Evolutionary conservation across 2,329 filamentous ascomycete species (phyloP).

Genomic region (Colletotrichum destructivum): DNA sequence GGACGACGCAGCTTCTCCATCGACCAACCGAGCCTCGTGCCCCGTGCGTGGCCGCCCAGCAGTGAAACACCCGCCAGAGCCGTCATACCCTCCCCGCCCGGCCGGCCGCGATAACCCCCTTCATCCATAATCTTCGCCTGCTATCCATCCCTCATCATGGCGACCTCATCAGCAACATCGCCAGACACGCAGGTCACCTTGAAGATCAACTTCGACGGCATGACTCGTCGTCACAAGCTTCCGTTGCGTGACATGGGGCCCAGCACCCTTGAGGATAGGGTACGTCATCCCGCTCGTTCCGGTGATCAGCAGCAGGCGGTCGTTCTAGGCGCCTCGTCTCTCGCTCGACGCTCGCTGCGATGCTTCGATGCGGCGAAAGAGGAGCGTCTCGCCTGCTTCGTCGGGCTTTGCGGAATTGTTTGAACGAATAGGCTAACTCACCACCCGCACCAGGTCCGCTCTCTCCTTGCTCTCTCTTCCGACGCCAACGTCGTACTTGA

Average conservation of each 20-base stretch:
- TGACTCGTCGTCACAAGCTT: conserved; percentile 88
- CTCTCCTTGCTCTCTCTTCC: conserved; percentile 75
- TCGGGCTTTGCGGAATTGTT: not conserved
- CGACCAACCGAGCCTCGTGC: conserved; percentile 39
- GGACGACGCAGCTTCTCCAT: conserved; percentile 10
- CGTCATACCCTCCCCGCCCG: conserved; percentile 36
- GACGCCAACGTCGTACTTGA: conserved; percentile 80
- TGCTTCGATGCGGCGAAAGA: not conserved
- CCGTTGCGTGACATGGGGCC: conserved; percentile 87
- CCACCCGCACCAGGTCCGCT: conserved; percentile 72
- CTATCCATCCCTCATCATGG: conserved; percentile 25
- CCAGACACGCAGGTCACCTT: conserved; percentile 71
- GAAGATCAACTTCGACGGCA: conserved; percentile 85
- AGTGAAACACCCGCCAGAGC: conserved; percentile 41
- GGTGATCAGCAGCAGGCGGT: not conserved
- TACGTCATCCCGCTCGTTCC: conserved; percentile 64
- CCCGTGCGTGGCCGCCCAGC: conserved; percentile 38
- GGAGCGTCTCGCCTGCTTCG: not conserved
- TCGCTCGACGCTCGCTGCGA: not conserved
- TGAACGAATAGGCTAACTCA: conserved; percentile 9
- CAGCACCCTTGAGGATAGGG: conserved; percentile 83
- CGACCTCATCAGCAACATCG: conserved; percentile 39
- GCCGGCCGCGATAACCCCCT: conserved; percentile 33
- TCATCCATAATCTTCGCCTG: conserved; percentile 26
- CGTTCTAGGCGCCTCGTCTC: not conserved